Conservation (phyloP, 78 protist genomes). For the Dictyostelium firmibasis region DNA sequence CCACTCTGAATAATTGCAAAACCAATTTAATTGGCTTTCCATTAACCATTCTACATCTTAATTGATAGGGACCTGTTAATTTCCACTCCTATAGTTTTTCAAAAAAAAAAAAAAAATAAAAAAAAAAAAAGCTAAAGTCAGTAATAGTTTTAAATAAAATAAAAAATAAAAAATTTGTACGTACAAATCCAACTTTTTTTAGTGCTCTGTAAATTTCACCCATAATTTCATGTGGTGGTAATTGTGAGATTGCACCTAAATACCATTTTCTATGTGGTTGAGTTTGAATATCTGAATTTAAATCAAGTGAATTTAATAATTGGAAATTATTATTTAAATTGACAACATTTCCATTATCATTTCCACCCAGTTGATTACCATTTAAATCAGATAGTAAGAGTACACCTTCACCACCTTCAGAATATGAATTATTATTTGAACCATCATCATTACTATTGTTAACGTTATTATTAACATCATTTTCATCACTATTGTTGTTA, state of each 20-base stretch:
- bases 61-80: conserved; percentile 79
- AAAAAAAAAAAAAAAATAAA: neutral
- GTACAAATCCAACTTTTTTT: conserved; percentile 77
- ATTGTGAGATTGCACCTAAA: conserved; percentile 68
- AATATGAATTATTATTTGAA: neutral
- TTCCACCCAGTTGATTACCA: neutral
- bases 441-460: neutral
- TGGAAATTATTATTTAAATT: conserved; percentile 16
- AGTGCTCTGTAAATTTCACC: conserved; percentile 72
- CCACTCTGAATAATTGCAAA: conserved; percentile 74
- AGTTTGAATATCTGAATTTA: neutral
- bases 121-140: neutral
- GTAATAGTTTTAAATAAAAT: neutral
- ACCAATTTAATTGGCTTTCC: conserved; percentile 64
- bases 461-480: neutral
- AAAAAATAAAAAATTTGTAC: neutral
- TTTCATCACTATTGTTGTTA: neutral
- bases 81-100: conserved; percentile 79
- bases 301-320: conserved; percentile 1
- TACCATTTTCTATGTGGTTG: conserved; percentile 64
- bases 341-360: neutral
- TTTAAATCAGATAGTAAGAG: neutral
- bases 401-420: neutral
- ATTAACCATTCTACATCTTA: conserved; percentile 73
- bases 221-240: conserved; percentile 80